Base-by-base conservation (phyloP, 2,329 filamentous ascomycete species). In the Aspergillus aculeatus region DNA sequence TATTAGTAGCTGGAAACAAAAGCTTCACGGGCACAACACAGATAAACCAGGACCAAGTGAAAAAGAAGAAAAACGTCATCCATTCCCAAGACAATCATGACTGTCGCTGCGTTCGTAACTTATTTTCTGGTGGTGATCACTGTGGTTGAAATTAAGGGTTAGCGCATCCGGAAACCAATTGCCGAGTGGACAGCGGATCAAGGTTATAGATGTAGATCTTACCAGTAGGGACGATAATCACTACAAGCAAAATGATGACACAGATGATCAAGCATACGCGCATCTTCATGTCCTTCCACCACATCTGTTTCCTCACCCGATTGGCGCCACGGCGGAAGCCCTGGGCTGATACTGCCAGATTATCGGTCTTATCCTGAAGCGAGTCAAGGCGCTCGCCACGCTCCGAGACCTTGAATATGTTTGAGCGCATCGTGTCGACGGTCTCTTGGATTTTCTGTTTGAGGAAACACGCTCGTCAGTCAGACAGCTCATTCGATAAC, bases 271-370 rank as follows among this genome's bases (percentile, higher is more conserved):
- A 83, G 81, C 94, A 98, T 84, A 97, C 95, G 78, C 95, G 89
- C 95, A 99, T 99, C 87, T 98, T 98, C 92, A 97, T 96, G 75
- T 98, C 94, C 86, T 98, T 98, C 94, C 93, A 98, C 94, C 94
- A 98, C 94, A 98, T 98, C 63, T 96, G 89, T 84, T 93, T 94
- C 78, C 95, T 88, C 69, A 99, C 94, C 71, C 92, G 85, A 83
- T 98, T 99, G 79, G 96, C 95, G 66, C 95, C 94, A 68, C 93
- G 89, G 72, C 93, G 91, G 86, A 99, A 99, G 64, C 92, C 92
- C 78, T 96, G 92, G 61, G 95, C 94, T 38, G 93, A 96, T 64
- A 89, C 87, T 62, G 93, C 93, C 68, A 99, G 85, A 80, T 96
- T 96, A 81, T 97, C 88, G 60, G 79, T 97, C 85, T 96, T 96